Evolutionary conservation across 2,329 filamentous ascomycete species (phyloP), one percentile per base, ranked within the genome.

Genomic region (Harringtonia aguacate): DNA sequence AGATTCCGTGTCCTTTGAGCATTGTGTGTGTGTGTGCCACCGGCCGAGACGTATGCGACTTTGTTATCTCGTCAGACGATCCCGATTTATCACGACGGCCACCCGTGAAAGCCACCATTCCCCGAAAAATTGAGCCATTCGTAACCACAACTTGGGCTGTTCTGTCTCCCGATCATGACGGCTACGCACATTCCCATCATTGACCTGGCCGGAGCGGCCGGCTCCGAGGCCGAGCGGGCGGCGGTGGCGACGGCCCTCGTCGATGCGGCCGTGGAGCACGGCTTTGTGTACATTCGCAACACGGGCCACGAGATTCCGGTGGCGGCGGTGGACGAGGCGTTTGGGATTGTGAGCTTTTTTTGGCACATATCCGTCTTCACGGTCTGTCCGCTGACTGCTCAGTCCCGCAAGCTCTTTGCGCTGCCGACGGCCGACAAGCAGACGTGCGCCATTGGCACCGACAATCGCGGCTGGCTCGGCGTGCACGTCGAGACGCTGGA

Each of bases 401-500:
- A 86, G 84, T 86, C 82, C 21, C 75, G 70, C 53, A 71, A 73
- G 40, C 84, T 94, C 56, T 95, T 95, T 63, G 65, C 68, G 1
- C 76, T 81, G 13, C 79, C 87, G 0, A 45, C 70, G 0, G 75
- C 81, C 48, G 82, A 88, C 51, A 95, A 95, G 61, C 66, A 79
- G 48, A 66, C 69, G 56, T 94, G 81, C 57, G 75, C 75, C 12
- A 94, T 95, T 50, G 72, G 79, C 54, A 78, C 79, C 24, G 72
- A 92, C 67, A 97, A 97, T 58, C 77, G 80, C 35, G 92, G 90
- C 47, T 98, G 89, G 88, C 77, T 84, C 2, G 79, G 79, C 15
- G 89, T 94, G 84, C 84, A 90, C 56, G 78, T 79, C 13, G 90
- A 98, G 65, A 90, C 83, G 1, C 67, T 97, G 12, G 90, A 97